These are phyloP conservation scores for Aspergillus caelatus DNA, from an alignment of 2,329 filamentous ascomycete genomes.

Conservation along the genomic window DNA sequence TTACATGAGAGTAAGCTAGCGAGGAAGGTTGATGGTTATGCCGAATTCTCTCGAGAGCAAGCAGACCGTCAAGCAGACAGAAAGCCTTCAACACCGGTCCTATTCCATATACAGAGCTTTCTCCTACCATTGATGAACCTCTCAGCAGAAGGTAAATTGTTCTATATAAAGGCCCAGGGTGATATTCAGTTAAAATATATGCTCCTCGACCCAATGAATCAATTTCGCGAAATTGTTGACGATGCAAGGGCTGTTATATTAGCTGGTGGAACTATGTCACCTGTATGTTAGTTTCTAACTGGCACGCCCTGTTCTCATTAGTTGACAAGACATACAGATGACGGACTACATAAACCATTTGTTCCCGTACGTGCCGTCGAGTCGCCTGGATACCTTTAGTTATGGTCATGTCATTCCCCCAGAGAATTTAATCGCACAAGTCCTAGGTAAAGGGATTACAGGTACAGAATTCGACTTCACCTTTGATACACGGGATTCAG, in stretches of 20 bases:
- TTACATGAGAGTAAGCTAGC: slow-evolving; percentile 90
- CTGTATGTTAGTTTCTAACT: slow-evolving; percentile 48
- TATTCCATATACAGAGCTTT: slow-evolving; percentile 69
- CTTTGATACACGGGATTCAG: slow-evolving; percentile 73
- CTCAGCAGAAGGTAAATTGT: slow-evolving; percentile 66
- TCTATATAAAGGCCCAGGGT: slow-evolving; percentile 53
- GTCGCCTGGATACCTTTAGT: slow-evolving; percentile 76
- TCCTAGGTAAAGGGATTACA: slow-evolving; percentile 57
- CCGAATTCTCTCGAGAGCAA: slow-evolving; percentile 61
- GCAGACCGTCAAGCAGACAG: slow-evolving; percentile 36
- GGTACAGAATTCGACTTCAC: slow-evolving; percentile 78
- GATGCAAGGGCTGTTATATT: slow-evolving; percentile 85
- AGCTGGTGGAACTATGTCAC: slow-evolving; percentile 96
- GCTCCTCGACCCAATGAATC: slow-evolving; percentile 85
- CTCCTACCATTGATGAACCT: slow-evolving; percentile 84
- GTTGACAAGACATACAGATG: slow-evolving; percentile 56
- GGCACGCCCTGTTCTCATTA: neutral
- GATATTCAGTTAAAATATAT: slow-evolving; percentile 75
- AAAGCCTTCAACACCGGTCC: slow-evolving; percentile 51
- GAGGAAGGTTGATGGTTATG: slow-evolving; percentile 91
- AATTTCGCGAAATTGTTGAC: slow-evolving; percentile 85
- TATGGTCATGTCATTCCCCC: slow-evolving; percentile 92
- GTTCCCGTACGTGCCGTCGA: slow-evolving; percentile 70
- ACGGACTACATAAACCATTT: slow-evolving; percentile 85
- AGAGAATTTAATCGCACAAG: slow-evolving; percentile 77